Evolutionary conservation across 345 rosid genomes (phyloP), one percentile per base, ranked within the genome.

Genomic region (Pistacia atlantica): DNA sequence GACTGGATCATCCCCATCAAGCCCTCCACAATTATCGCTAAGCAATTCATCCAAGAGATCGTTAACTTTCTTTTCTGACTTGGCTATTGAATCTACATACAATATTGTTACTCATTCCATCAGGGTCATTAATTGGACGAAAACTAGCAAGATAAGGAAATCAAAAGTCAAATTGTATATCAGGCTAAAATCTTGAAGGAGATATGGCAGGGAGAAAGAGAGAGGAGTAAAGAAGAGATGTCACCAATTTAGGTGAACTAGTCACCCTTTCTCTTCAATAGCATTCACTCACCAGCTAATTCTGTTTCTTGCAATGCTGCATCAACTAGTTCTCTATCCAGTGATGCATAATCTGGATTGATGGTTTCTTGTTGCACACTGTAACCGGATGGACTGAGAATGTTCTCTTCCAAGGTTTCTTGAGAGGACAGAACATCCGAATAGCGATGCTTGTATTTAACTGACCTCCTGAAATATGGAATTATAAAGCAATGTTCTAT

Each of bases 31-130:
- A 74, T 65, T 79, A 71, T 55, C 45, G 48, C 90, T 71, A 74
- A 93, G 90, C 82, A 93, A 74, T 66, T 86, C 85, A 75, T 82
- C 89, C 78, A 92, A 67, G 81, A 91, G 79, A 17, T 87, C 86
- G 59, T 77, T 45, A 31, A 86, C 79, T 80, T 52, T 65, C 69
- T 82, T 84, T 80, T 83, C 91, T 33, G 81, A 86, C 80, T 80
- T 78, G 42, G 79, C 65, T 58, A 74, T 75, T 75, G 85, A 81
- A 77, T 78, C 95, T 90, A 76, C 76, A 80, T 54, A 63, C 38
- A 77, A 69, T 16, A 58, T 58, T 63, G 71, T 67, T 49, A 67
- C 33, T 70, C 37, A 35, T 65, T 57, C 18, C 33, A 82, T 75
- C 68, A 83, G 87, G 63, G 35, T 72, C 18, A 56, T 20, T 67